Conservation (phyloP, 2,329 filamentous ascomycete genomes). For the Arachnomyces sp. region DNA sequence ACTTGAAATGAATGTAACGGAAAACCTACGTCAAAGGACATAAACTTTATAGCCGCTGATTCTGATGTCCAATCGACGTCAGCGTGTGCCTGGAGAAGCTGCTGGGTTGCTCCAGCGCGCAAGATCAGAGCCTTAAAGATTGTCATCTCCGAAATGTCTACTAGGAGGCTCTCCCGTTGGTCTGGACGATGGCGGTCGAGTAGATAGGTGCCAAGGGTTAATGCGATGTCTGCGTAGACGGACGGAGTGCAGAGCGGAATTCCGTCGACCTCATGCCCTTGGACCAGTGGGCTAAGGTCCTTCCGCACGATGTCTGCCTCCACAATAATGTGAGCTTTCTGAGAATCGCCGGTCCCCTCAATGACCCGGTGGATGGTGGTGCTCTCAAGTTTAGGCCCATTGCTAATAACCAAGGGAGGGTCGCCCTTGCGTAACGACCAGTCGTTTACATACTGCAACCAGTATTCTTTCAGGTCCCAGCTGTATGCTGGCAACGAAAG, state of each 20-base stretch:
- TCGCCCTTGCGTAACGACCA: conserved; percentile 11
- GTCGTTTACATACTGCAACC: conserved; percentile 47
- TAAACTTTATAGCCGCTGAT: conserved; percentile 7
- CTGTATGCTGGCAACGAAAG: conserved; percentile 61
- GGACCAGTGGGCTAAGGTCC: conserved; percentile 13
- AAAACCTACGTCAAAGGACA: conserved; percentile 13
- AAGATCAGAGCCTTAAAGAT: conserved; percentile 17
- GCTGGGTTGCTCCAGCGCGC: conserved; percentile 8
- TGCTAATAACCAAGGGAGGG: conserved; percentile 3
- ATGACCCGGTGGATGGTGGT: conserved; percentile 13
- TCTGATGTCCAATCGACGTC: conserved; percentile 13
- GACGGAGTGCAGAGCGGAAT: conserved; percentile 17
- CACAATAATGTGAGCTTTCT: conserved; percentile 6
- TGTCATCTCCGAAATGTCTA: conserved; percentile 18
- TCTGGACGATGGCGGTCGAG: conserved; percentile 10
- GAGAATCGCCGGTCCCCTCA: conserved; percentile 7
- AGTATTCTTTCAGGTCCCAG: conserved; percentile 66
- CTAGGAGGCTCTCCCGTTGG: conserved; percentile 8
- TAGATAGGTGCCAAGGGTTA: conserved; percentile 13
- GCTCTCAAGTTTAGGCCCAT: not conserved
- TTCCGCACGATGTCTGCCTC: conserved; percentile 14
- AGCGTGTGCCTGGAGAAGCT: conserved; percentile 11
- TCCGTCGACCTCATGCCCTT: conserved; percentile 19
- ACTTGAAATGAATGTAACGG: not conserved
- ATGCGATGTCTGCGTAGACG: conserved; percentile 20